Conservation (phyloP, 257 asterid species). For the Marsdenia floribunda region DNA sequence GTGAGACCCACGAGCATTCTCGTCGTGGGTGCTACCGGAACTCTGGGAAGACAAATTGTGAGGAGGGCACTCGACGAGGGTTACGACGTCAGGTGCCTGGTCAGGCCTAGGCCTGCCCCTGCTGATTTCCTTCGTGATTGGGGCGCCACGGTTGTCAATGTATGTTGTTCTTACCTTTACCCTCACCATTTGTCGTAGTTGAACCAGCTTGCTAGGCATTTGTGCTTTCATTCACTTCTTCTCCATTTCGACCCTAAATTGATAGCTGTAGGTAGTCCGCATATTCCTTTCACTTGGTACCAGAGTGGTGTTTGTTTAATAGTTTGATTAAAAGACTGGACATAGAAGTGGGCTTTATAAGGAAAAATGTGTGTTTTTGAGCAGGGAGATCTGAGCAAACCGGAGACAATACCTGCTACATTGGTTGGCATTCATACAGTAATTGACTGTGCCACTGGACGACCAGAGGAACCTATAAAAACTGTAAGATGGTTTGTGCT, state of each 20-base stretch:
- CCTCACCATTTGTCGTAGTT: background rate
- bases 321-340: background rate
- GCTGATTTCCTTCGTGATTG: slow-evolving; percentile 98
- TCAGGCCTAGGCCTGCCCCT: slow-evolving; percentile 95
- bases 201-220: too few species aligned
- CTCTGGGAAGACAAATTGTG: slow-evolving; percentile 92
- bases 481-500: slow-evolving; percentile 41
- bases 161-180: slow-evolving; percentile 16
- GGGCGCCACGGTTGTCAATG: slow-evolving; percentile 98
- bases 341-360: background rate
- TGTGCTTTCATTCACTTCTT: background rate
- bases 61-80: slow-evolving; percentile 96
- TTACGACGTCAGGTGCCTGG: slow-evolving; percentile 91
- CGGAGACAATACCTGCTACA: slow-evolving; percentile 95
- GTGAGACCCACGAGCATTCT: slow-evolving; percentile 81
- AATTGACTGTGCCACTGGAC: slow-evolving; percentile 99
- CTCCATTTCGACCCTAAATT: background rate
- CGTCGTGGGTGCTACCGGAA: slow-evolving; percentile 95
- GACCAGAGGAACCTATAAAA: slow-evolving; percentile 95
- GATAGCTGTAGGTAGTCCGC: background rate
- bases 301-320: too few species aligned
- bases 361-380: slow-evolving; percentile 22
- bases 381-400: slow-evolving; percentile 97
- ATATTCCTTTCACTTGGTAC: background rate
- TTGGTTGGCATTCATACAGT: slow-evolving; percentile 88